A percentile compares a stretch with the other conserved stretches of the same genome.
Conservation (phyloP, 768 basidiomycete genomes). For the Pulveroboletus sp. region DNA sequence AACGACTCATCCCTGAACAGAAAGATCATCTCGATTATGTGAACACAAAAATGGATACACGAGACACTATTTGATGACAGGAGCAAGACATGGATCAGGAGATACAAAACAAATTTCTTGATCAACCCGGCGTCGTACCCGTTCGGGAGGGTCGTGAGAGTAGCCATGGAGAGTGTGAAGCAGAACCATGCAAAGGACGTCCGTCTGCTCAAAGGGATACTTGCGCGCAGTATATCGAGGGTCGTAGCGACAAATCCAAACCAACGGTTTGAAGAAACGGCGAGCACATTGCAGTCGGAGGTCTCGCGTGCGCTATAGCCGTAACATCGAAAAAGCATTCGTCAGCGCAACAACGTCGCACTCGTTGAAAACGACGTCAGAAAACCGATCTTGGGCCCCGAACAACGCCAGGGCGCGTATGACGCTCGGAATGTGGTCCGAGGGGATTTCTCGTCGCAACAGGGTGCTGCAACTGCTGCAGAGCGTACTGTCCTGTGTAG, state of each 20-base stretch:
- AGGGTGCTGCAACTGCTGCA: constrained; percentile 13
- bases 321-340: constrained; percentile 20
- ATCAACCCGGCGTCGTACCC: neutral
- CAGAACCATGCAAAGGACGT: neutral
- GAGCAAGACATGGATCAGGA: neutral
- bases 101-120: constrained; percentile 4
- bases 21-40: neutral
- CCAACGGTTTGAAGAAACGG: neutral
- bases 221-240: neutral
- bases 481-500: constrained; percentile 10
- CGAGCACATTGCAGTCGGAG: neutral
- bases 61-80: neutral
- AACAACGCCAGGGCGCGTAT: constrained; percentile 19
- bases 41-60: neutral
- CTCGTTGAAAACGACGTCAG: constrained; percentile 7
- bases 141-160: neutral
- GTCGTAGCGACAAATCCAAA: constrained; percentile 1
- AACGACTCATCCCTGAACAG: too few species aligned
- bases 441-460: constrained; percentile 13
- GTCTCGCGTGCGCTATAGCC: constrained; percentile 3
- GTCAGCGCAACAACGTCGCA: constrained; percentile 15
- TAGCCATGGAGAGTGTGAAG: neutral
- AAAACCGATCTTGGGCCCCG: constrained; percentile 8
- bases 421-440: constrained; percentile 20
- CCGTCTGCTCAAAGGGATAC: neutral